Percentiles rank a stretch among this genome's conserved stretches.
These are phyloP conservation scores for Fragaria ananassa DNA, from an alignment of 306 rosid species.

Conservation along the genomic window DNA sequence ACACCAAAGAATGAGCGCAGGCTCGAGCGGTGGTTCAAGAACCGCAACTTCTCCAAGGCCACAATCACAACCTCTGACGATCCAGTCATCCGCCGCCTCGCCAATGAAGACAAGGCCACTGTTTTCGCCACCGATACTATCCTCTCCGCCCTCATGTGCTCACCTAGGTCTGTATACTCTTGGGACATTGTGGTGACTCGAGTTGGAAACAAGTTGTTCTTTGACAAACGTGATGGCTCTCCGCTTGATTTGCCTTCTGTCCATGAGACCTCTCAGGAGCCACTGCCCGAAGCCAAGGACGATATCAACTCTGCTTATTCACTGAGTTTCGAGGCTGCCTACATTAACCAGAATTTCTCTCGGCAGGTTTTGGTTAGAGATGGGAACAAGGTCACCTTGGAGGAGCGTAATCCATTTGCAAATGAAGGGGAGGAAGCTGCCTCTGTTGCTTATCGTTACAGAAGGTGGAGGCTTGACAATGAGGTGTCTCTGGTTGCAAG, in stretches of 20 bases:
- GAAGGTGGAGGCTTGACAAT: conserved; percentile 89
- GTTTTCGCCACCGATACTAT: conserved; percentile 81
- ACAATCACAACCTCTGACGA: conserved; percentile 82
- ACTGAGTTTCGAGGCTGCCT: conserved; percentile 78
- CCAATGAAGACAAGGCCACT: conserved; percentile 81
- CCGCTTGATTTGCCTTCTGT: conserved; percentile 88
- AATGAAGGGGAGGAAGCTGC: conserved; percentile 94
- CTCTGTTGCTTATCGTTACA: conserved; percentile 73
- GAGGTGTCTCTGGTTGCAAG: conserved; percentile 82
- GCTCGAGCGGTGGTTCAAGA: conserved; percentile 71
- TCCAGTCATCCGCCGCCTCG: conserved; percentile 80
- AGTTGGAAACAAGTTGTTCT: conserved; percentile 86
- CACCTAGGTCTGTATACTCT: conserved; percentile 83
- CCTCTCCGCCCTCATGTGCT: conserved; percentile 84
- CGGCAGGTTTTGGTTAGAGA: conserved; percentile 82
- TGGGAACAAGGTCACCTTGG: conserved; percentile 74
- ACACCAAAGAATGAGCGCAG: conserved; percentile 75
- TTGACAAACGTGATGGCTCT: conserved; percentile 86
- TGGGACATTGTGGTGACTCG: conserved; percentile 92
- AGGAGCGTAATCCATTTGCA: conserved; percentile 88
- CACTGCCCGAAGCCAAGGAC: conserved; percentile 84
- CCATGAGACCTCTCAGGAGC: conserved; percentile 95
- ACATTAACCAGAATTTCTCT: conserved; percentile 85
- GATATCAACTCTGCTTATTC: conserved; percentile 89
- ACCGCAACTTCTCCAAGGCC: conserved; percentile 69